Base-by-base conservation (phyloP, 768 basidiomycete genomes). In the Pulveroboletus ravenelii region DNA sequence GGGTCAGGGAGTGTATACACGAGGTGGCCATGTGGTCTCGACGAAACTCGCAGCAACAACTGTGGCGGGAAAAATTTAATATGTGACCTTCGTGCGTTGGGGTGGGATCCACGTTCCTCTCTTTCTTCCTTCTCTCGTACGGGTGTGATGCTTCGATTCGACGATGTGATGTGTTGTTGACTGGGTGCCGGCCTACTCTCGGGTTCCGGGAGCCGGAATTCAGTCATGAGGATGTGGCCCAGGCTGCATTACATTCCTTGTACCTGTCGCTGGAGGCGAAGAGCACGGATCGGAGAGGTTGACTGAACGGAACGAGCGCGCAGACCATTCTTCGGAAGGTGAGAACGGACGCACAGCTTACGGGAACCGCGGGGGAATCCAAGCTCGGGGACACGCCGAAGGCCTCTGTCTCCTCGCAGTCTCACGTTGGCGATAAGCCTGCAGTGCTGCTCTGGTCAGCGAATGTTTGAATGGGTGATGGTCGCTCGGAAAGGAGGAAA, bases 341-440 rank as follows among this genome's bases (percentile, higher is more conserved):
- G 46, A 18, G 37, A 49, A 45, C 12, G 34, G 34, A 25, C 32
- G 30, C 14, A n/a, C 23, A 6, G n/a, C n/a, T 44, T 45, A 34
- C 43, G 31, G 18, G 31, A n/a, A 23, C 43, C 14, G 15, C 20
- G 30, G 8, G 42, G 18, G 30, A 25, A 25, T 41, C 10, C 41
- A 17, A 29, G n/a, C n/a, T n/a, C n/a, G n/a, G n/a, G 18, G n/a
- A 12, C 6, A 42, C 3, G n/a, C 17, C 30, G 13, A 20, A 13
- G 13, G 42, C 0, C 18, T 5, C 12, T 31, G 12, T 30, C 6
- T 31, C 6, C 6, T 31, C 6, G 18, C 45, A 8, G 4, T n/a
- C 29, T 17, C 35, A 32, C 41, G 14, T 25, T 37, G 29, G 29
- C n/a, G 43, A 54, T 44, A 47, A 40, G 37, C 15, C n/a, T 55